Base-by-base conservation (phyloP, 768 basidiomycete genomes). In the Suillus tomentosus region DNA sequence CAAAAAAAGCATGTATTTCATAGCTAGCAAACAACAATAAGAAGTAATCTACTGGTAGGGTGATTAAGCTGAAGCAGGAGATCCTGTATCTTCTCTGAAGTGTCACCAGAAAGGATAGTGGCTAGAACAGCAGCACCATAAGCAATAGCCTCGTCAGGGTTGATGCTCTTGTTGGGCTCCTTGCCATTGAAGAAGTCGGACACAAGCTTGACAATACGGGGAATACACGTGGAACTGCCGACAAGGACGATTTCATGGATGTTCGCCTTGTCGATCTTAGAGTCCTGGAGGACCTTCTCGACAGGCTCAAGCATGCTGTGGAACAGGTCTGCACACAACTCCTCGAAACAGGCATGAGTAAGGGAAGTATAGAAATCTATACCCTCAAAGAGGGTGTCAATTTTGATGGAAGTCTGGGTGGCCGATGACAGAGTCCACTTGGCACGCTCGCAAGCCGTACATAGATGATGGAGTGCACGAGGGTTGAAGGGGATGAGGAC, bases 61-160 rank as follows among this genome's bases (percentile, higher is more conserved):
- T 31, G 5, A 31, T 31, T 31, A 1, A 31, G 31, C 31, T 31
- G 91, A 64, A 99, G 89, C 58, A 98, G 87, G 60, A 99, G 85
- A 70, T 98, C 95, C 79, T 96, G 94, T 22, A 95, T 98, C 83
- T 95, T 95, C 82, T 97, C 96, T 2, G 96, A 97, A 31, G 95
- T 96, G 78, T 98, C 95, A 73, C 96, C 96, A 31, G 96, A 93
- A 63, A 99, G 90, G 72, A 98, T 96, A 71, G 96, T 96, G 62
- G 95, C 96, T 81, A 98, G 96, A 71, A 99, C 95, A 64, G 96
- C 96, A 62, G 96, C 96, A 84, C 96, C 95, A 77, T 97, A 97
- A 24, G 96, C 96, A 64, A 99, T 95, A 62, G 96, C 96, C 82
- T 98, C 96, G 68, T 99, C 96, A 60, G 96, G 96, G 88, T 99